Percentiles rank a stretch among this genome's conserved stretches.
Evolutionary conservation across 2,329 filamentous ascomycete species (phyloP).

Genomic region (Fragosphaeria purpurea): DNA sequence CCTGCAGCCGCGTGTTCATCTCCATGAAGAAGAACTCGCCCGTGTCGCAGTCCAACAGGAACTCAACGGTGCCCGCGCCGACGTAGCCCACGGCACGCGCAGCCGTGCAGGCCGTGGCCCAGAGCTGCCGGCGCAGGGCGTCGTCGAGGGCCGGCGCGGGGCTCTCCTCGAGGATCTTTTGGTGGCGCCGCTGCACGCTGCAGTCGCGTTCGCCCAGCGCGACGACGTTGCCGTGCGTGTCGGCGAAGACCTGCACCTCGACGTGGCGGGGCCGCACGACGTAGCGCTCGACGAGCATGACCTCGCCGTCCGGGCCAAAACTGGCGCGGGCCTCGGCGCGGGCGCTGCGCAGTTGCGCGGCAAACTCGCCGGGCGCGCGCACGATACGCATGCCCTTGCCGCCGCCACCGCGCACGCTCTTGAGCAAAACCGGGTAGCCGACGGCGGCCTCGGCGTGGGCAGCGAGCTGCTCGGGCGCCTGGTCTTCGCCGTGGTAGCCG

Average conservation of each 20-base stretch:
- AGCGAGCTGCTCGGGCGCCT: constrained; percentile 49
- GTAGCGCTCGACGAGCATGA: constrained; percentile 78
- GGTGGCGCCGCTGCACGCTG: constrained; percentile 75
- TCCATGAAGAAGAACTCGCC: constrained; percentile 77
- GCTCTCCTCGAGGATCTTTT: constrained; percentile 86
- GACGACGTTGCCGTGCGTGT: constrained; percentile 67
- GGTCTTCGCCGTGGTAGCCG: constrained; percentile 83
- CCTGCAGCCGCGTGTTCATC: constrained; percentile 82
- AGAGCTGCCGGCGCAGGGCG: constrained; percentile 48
- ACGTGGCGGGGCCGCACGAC: constrained; percentile 73
- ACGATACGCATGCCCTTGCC: constrained; percentile 81
- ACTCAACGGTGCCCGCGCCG: constrained; percentile 85
- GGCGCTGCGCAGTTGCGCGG: constrained; percentile 59
- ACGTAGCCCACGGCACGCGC: constrained; percentile 73
- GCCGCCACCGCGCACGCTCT: constrained; percentile 71
- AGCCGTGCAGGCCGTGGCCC: constrained; percentile 55
- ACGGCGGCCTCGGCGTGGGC: constrained; percentile 63
- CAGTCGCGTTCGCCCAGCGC: constrained; percentile 85
- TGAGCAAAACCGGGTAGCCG: constrained; percentile 61
- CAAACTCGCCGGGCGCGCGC: constrained; percentile 56
- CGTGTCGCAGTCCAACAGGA: constrained; percentile 74
- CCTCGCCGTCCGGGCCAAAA: constrained; percentile 70
- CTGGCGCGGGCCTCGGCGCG: constrained; percentile 66
- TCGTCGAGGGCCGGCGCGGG: constrained; percentile 61
- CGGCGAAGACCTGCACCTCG: constrained; percentile 85